phyloP scores from a whole-genome alignment of 2,329 filamentous ascomycete species.

The Neurospora crassa region DNA sequence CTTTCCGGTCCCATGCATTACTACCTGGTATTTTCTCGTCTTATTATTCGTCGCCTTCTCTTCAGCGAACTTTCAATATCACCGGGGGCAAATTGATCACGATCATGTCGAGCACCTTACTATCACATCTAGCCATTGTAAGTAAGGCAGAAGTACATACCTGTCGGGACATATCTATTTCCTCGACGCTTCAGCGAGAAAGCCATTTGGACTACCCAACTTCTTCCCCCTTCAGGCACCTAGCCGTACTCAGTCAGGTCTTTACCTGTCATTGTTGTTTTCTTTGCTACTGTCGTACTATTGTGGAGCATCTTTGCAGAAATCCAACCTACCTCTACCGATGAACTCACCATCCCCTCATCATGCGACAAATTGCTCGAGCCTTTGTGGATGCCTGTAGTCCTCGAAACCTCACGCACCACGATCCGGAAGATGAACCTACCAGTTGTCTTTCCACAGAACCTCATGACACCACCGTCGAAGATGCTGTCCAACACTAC shows the following conservation, averaged over 20 bases:
- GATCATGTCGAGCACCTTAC: not conserved
- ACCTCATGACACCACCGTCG: conserved; percentile 23
- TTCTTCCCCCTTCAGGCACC: too few species aligned
- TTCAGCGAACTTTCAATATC: not conserved
- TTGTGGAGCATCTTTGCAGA: too few species aligned
- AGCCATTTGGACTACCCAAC: too few species aligned
- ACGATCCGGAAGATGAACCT: not conserved
- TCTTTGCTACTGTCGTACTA: not conserved
- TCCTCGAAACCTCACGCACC: not conserved
- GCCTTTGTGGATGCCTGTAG: not conserved
- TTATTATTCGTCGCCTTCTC: not conserved
- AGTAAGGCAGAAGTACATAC: not conserved
- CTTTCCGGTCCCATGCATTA: not conserved
- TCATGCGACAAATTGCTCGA: too few species aligned
- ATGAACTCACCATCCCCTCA: not conserved
- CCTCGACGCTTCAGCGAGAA: not conserved
- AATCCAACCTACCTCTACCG: not conserved
- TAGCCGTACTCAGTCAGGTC: not conserved
- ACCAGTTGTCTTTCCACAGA: conserved; percentile 12
- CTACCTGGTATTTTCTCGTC: not conserved
- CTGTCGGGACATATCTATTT: not conserved
- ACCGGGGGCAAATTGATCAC: not conserved
- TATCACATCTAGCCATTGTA: not conserved
- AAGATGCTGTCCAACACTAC: conserved; percentile 8
- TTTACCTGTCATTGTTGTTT: not conserved